Evolutionary conservation across 768 basidiomycete genomes (phyloP), one percentile per base, ranked within the genome.

Genomic region (Suillus variegatus): DNA sequence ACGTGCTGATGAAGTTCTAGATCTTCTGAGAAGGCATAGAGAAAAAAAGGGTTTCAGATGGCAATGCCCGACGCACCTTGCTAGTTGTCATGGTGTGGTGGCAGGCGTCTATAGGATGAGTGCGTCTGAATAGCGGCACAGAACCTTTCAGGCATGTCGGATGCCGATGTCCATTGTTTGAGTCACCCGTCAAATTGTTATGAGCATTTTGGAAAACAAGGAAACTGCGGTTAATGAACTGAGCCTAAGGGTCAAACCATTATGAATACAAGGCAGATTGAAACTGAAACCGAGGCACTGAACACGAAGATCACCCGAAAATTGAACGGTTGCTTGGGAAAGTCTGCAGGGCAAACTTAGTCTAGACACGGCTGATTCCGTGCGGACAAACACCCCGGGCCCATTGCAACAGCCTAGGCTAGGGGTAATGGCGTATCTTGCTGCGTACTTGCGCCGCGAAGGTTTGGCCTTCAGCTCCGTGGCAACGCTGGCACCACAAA

Each of bases 101-200:
- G 43, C 65, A 52, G 51, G 43, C 28, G 25, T 55, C 62, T 20
- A 62, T 58, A 65, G 61, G 66, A 28, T 65, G 22, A 63, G 63
- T 63, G 66, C 57, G 60, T 67, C 47, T 47, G n/a, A 49, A 25
- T 14, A 49, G 71, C 75, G 72, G 74, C 76, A 77, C 74, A 68
- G 65, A 70, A 56, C 71, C 65, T 68, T 68, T 71, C 52, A 76
- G 73, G 74, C 74, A 66, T 75, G 74, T 69, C 69, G 36, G 65
- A 65, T 65, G 2, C 46, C 72, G 51, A 52, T 52, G 8, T 67
- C 51, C 54, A 41, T 70, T 67, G 51, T 61, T 46, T 51, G 32
- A 32, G 32, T 32, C 32, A 32, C 32, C 65, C 63, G 57, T 66
- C 58, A 60, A 44, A 18, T 16, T 62, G 52, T 25, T 25, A 51